Percentiles rank a stretch among this genome's conserved stretches.
Conservation (phyloP, 2,329 filamentous ascomycete genomes). For the Gremmenia infestans region DNA sequence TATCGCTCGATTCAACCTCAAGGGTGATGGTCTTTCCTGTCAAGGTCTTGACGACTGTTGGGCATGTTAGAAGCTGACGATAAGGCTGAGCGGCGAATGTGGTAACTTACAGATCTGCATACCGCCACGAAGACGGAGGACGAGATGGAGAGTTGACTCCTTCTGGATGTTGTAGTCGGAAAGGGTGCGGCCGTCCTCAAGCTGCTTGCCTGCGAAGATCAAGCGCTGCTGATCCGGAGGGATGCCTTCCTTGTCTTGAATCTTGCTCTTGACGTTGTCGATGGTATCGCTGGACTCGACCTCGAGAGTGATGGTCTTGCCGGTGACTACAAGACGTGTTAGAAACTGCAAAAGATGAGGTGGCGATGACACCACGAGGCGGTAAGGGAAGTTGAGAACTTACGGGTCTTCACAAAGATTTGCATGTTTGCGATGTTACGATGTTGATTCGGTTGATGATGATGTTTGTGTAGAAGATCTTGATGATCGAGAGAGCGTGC, state of each 20-base stretch:
- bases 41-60: slow-evolving; percentile 53
- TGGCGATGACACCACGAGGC: slow-evolving; percentile 41
- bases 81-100: slow-evolving; percentile 51
- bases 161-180: slow-evolving; percentile 99
- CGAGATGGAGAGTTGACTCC: slow-evolving; percentile 97
- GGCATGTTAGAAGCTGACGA: slow-evolving; percentile 46
- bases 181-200: slow-evolving; percentile 97
- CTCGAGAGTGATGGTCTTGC: slow-evolving; percentile 99
- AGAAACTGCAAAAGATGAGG: slow-evolving; percentile 63
- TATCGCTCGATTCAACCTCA: slow-evolving; percentile 99
- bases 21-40: slow-evolving; percentile 99
- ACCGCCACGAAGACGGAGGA: slow-evolving; percentile 96
- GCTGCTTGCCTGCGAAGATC: slow-evolving; percentile 99
- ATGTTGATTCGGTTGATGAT: neutral
- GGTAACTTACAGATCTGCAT: slow-evolving; percentile 99
- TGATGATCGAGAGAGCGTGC: slow-evolving; percentile 4
- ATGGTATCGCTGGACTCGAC: slow-evolving; percentile 99
- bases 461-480: slow-evolving; percentile 9
- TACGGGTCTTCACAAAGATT: slow-evolving; percentile 97
- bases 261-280: slow-evolving; percentile 98
- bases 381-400: slow-evolving; percentile 39
- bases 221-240: slow-evolving; percentile 98
- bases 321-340: slow-evolving; percentile 71
- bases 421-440: slow-evolving; percentile 57
- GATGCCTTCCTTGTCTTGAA: slow-evolving; percentile 98